Evolutionary conservation across 2,329 filamentous ascomycete genomes (phyloP).

Genomic region (Scedosporium boydii): DNA sequence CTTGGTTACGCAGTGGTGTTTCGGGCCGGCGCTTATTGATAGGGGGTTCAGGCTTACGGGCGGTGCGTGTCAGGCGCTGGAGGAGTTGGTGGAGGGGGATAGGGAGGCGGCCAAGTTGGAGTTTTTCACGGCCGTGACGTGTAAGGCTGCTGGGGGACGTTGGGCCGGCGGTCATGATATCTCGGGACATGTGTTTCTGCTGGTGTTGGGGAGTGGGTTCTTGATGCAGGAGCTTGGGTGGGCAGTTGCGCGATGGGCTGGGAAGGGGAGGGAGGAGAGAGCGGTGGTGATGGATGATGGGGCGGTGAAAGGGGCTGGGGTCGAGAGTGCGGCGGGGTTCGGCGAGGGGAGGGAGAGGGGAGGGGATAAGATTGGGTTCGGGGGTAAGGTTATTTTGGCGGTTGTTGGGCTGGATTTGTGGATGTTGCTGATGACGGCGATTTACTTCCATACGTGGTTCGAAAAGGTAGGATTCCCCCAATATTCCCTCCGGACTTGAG

Average conservation of each 20-base stretch:
- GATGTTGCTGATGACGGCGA: conserved; percentile 98
- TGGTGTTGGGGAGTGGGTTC: conserved; percentile 76
- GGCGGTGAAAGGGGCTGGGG: conserved; percentile 48
- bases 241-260: conserved; percentile 36
- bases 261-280: conserved; percentile 46
- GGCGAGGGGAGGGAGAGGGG: conserved; percentile 19
- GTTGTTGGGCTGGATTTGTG: conserved; percentile 70
- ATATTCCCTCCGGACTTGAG: background rate
- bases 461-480: conserved; percentile 61
- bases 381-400: conserved; percentile 46
- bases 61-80: conserved; percentile 63
- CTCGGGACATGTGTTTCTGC: conserved; percentile 86
- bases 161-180: conserved; percentile 97
- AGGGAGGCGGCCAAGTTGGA: conserved; percentile 30
- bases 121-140: conserved; percentile 65
- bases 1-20: conserved; percentile 91
- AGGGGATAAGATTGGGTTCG: conserved; percentile 28
- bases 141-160: conserved; percentile 68
- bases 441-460: conserved; percentile 98
- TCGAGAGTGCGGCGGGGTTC: conserved; percentile 27
- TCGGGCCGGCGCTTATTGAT: conserved; percentile 84
- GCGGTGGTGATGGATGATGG: conserved; percentile 58
- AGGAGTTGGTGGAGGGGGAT: conserved; percentile 39
- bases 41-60: conserved; percentile 82
- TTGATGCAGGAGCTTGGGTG: conserved; percentile 70